Base-by-base conservation (phyloP, 2,329 filamentous ascomycete genomes). In the Aspergillus neotritici region DNA sequence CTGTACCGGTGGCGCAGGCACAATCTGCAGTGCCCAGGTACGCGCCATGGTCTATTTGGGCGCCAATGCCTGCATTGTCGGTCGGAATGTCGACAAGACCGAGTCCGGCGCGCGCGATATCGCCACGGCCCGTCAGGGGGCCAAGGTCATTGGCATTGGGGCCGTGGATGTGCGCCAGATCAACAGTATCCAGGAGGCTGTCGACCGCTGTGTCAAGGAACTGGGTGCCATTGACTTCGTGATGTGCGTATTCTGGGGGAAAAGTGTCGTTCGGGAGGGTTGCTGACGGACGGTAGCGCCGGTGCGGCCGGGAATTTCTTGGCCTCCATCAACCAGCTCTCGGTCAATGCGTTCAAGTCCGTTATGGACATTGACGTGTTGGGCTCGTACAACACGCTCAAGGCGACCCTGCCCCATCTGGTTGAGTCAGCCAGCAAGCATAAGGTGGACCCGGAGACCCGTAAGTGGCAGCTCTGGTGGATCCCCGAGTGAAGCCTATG, bases 251-350 rank as follows among this genome's bases (percentile, higher is more conserved):
- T 13, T 29, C 9, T 17, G 21, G 21, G 17, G 17, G 21, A 3
- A 3, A 25, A 9, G 5, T 25, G 3, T 25, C 3, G 21, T 25
- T 25, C 7, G 6, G 7, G 21, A 9, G 7, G 21, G 7, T 25
- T 8, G 21, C 21, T 25, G 21, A 25, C 7, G 7, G 4, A 25
- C 7, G 21, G 6, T 25, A 93, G 86, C 63, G 91, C 91, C 14
- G 93, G 93, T 39, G 93, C 93, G 11, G 93, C 93, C 13, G 93
- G 93, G 46, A 98, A 98, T 68, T 98, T 97, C 67, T 76, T 98
- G 15, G 85, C 88, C 0, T 86, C 91, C 4, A 84, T 97, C 47
- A 78, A 84, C 32, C 84, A 84, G 49, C 78, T 97, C 38, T 88
- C 82, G 32, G 70, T 86, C 46, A 97, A 97, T 62, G 93, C 87